Percentiles rank a stretch among this genome's conserved stretches.
phyloP scores from a whole-genome alignment of 2,329 filamentous ascomycete genomes.

The Hymenoscyphus linearis region DNA sequence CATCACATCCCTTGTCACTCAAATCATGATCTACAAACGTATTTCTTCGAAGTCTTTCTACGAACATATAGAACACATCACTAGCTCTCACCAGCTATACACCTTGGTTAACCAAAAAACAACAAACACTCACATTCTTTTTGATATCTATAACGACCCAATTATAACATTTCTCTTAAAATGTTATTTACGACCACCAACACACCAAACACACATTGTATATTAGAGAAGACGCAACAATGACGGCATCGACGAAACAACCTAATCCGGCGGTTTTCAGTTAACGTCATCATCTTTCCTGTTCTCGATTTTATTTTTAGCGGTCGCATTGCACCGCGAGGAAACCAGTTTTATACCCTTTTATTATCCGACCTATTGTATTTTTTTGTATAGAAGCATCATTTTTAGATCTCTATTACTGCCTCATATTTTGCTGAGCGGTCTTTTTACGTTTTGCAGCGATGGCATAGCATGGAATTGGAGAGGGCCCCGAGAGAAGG shows the following conservation, averaged over 20 bases:
- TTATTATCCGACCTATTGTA: neutral
- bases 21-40: neutral
- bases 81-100: neutral
- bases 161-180: neutral
- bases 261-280: neutral
- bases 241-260: conserved; percentile 4
- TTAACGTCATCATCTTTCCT: neutral
- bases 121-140: neutral
- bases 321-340: neutral
- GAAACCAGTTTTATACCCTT: conserved; percentile 6
- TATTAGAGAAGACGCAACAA: conserved; percentile 1
- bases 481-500: neutral
- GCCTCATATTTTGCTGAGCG: neutral
- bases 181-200: neutral
- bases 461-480: neutral
- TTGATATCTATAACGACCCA: conserved; percentile 1
- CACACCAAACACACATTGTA: conserved; percentile 1
- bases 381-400: neutral
- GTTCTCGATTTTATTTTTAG: neutral
- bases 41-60: conserved; percentile 1
- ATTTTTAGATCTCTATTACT: neutral
- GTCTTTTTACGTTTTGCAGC: neutral
- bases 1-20: neutral
- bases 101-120: neutral
- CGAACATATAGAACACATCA: neutral